Percentiles rank a stretch among this genome's conserved stretches.
These are phyloP conservation scores for Sisymbrium altissimum DNA, from an alignment of 345 rosid species.

Conservation along the genomic window DNA sequence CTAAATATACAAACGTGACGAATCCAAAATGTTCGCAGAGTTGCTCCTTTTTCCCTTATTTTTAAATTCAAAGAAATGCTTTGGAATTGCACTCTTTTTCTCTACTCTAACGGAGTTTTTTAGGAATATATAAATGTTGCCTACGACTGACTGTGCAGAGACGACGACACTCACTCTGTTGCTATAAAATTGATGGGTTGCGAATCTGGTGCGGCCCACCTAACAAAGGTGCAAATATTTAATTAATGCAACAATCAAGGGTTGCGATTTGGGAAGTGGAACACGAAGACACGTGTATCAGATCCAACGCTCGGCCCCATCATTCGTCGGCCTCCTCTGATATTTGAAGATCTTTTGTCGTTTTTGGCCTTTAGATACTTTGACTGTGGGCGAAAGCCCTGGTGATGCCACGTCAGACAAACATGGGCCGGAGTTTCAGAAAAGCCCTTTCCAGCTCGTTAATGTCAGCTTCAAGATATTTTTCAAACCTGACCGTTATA, in stretches of 20 bases:
- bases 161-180: slow-evolving; percentile 24
- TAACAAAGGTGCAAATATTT: not conserved
- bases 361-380: not conserved
- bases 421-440: slow-evolving; percentile 7
- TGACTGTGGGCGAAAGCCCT: not conserved
- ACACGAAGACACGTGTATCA: not conserved
- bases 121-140: slow-evolving; percentile 15
- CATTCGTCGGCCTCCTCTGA: slow-evolving; percentile 12
- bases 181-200: slow-evolving; percentile 24
- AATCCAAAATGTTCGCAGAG: slow-evolving; percentile 28
- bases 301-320: not conserved
- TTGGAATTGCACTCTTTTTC: slow-evolving; percentile 9
- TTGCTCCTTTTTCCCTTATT: not conserved
- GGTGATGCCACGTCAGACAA: slow-evolving; percentile 18
- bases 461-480: not conserved
- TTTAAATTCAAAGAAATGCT: slow-evolving; percentile 12
- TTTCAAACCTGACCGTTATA: not conserved
- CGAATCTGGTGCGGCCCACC: slow-evolving; percentile 9
- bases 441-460: slow-evolving; percentile 4
- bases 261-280: slow-evolving; percentile 2
- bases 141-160: not conserved
- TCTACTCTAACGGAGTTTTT: slow-evolving; percentile 21
- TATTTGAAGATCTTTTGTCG: slow-evolving; percentile 10
- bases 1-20: slow-evolving; percentile 17
- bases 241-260: not conserved